Evolutionary conservation across 441 rosid genomes (phyloP).

Genomic region (Brassica hybrid): DNA sequence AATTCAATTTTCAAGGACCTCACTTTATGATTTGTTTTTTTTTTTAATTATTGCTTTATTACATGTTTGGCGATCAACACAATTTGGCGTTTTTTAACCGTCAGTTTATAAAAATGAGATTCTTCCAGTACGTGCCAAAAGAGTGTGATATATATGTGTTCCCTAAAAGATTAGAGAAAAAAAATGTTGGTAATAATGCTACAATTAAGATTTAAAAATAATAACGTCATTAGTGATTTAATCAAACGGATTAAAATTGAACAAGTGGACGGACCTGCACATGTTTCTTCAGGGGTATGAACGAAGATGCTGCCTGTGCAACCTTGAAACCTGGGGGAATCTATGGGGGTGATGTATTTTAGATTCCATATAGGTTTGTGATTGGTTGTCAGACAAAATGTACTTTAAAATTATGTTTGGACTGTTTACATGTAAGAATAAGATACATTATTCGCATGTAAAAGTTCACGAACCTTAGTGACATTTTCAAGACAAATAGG

Average conservation of each 20-base stretch:
- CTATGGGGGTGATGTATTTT: slow-evolving; percentile 21
- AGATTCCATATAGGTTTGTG: slow-evolving; percentile 22
- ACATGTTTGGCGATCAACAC: slow-evolving; percentile 2
- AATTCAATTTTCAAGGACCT: slow-evolving; percentile 34
- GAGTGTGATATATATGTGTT: background rate
- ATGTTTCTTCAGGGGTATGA: slow-evolving; percentile 21
- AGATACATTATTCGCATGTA: slow-evolving; percentile 24
- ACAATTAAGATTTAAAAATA: background rate
- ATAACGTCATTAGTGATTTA: background rate
- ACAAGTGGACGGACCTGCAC: slow-evolving; percentile 29
- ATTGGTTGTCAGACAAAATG: slow-evolving; percentile 28
- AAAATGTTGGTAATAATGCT: background rate
- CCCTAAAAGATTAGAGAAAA: too few relatives aligned
- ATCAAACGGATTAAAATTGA: background rate
- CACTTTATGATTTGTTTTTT: background rate
- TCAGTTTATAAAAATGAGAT: slow-evolving; percentile 14
- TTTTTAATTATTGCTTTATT: background rate
- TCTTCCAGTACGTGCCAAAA: slow-evolving; percentile 7
- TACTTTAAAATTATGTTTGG: slow-evolving; percentile 1
- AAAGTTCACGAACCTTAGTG: slow-evolving; percentile 29
- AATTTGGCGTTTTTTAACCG: slow-evolving; percentile 30
- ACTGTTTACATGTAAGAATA: slow-evolving; percentile 5
- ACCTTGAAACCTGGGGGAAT: slow-evolving; percentile 25
- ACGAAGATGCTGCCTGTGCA: slow-evolving; percentile 8
- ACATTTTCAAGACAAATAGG: slow-evolving; percentile 2